Evolutionary conservation across 192 early-diverging fungal species (phyloP).

Genomic region (Haplosporangium gracile): DNA sequence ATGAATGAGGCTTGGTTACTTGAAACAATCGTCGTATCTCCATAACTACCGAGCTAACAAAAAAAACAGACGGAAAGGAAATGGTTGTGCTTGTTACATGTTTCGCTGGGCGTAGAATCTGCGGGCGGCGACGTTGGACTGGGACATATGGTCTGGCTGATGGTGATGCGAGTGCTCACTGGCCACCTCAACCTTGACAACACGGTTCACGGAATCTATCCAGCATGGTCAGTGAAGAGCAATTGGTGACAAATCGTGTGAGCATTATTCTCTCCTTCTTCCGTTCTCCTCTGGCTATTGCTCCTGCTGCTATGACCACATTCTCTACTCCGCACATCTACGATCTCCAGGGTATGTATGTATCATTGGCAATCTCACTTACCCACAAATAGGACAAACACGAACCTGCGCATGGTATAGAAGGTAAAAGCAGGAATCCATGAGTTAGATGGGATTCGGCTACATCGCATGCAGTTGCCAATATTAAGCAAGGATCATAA

Average conservation of each 20-base stretch:
- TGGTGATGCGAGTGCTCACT: conserved; percentile 23
- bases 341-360: background rate
- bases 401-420: conserved; percentile 49
- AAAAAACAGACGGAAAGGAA: background rate
- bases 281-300: background rate
- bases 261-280: background rate
- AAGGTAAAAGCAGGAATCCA: background rate
- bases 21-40: background rate
- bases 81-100: conserved; percentile 55
- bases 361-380: conserved; percentile 10
- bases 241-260: background rate
- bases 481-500: background rate
- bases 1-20: background rate
- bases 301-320: background rate
- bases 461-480: background rate
- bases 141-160: conserved; percentile 52
- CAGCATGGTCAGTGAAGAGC: background rate
- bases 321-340: background rate
- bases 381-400: conserved; percentile 69
- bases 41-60: too few relatives aligned
- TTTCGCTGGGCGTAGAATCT: conserved; percentile 73
- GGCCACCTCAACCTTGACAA: conserved; percentile 53
- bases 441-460: background rate
- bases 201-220: conserved; percentile 67
- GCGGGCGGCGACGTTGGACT: conserved; percentile 57